A percentile compares a stretch with the other conserved stretches of the same genome.
Evolutionary conservation across 805 yeast species (phyloP).

Genomic region (Candida chauliodis): DNA sequence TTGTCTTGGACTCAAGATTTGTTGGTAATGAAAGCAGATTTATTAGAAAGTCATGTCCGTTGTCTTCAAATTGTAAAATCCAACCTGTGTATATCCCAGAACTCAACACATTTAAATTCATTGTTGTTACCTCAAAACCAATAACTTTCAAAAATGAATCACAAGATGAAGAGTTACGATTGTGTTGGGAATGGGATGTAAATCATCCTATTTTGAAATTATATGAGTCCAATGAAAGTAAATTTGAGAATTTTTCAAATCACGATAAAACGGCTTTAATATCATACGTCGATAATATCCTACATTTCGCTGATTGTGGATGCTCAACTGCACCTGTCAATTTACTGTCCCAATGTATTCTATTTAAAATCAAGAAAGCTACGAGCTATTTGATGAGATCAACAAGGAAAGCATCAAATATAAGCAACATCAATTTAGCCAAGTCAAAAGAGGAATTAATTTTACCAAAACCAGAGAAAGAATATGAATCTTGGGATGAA

Average conservation of each 20-base stretch:
- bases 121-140: conserved; percentile 52
- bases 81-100: conserved; percentile 46
- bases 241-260: conserved; percentile 53
- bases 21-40: conserved; percentile 76
- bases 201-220: conserved; percentile 68
- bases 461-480: conserved; percentile 24
- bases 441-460: conserved; percentile 40
- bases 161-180: conserved; percentile 66
- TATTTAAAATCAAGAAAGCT: conserved; percentile 59
- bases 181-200: conserved; percentile 88
- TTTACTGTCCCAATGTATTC: conserved; percentile 44
- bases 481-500: conserved; percentile 37
- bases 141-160: conserved; percentile 35
- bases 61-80: conserved; percentile 66
- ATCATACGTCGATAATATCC: conserved; percentile 57
- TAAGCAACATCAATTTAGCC: conserved; percentile 30
- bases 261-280: conserved; percentile 54
- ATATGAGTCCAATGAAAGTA: conserved; percentile 27
- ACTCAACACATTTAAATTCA: conserved; percentile 42
- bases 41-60: conserved; percentile 64
- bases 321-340: conserved; percentile 39
- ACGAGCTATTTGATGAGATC: conserved; percentile 58
- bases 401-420: conserved; percentile 47
- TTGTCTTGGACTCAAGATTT: conserved; percentile 77
- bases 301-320: conserved; percentile 63